These are phyloP conservation scores for Tephrocybe sp. DNA, from an alignment of 768 basidiomycete species.

Conservation along the genomic window DNA sequence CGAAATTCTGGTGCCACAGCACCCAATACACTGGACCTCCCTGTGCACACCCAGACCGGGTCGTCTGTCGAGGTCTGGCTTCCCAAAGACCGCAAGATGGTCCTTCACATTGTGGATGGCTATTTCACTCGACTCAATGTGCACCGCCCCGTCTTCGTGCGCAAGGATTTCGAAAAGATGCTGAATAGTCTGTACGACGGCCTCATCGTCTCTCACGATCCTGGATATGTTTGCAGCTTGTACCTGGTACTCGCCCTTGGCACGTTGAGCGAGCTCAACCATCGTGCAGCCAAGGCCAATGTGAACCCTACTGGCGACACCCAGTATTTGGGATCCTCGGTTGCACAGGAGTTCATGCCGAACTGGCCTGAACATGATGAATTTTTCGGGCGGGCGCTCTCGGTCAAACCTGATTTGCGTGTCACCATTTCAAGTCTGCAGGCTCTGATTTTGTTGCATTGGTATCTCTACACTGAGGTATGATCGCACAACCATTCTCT, in stretches of 20 bases:
- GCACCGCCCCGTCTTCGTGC: constrained; percentile 77
- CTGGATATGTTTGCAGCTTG: constrained; percentile 76
- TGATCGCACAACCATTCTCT: constrained; percentile 15
- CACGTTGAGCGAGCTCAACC: constrained; percentile 80
- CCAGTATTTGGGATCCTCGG: constrained; percentile 35
- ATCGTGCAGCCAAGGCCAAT: constrained; percentile 58
- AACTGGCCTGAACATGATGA: constrained; percentile 83
- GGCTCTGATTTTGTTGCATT: constrained; percentile 80
- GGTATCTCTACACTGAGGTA: constrained; percentile 90
- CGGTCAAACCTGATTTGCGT: constrained; percentile 78
- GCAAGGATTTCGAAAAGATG: constrained; percentile 64
- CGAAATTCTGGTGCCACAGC: constrained; percentile 40
- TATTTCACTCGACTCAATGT: constrained; percentile 79
- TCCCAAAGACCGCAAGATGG: constrained; percentile 74
- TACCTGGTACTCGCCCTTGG: constrained; percentile 81
- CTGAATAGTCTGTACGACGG: constrained; percentile 69
- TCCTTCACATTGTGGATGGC: constrained; percentile 58
- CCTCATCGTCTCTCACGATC: constrained; percentile 52
- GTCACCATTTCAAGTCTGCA: constrained; percentile 84
- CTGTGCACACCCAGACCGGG: constrained; percentile 25
- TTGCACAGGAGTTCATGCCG: constrained; percentile 64
- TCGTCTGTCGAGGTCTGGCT: constrained; percentile 60
- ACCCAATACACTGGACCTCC: constrained; percentile 36
- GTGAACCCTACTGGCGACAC: constrained; percentile 37
- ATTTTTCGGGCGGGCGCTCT: constrained; percentile 78